Evolutionary conservation across 2,329 filamentous ascomycete species (phyloP), one percentile per base, ranked within the genome.

Genomic region (Ascomycota sp.): DNA sequence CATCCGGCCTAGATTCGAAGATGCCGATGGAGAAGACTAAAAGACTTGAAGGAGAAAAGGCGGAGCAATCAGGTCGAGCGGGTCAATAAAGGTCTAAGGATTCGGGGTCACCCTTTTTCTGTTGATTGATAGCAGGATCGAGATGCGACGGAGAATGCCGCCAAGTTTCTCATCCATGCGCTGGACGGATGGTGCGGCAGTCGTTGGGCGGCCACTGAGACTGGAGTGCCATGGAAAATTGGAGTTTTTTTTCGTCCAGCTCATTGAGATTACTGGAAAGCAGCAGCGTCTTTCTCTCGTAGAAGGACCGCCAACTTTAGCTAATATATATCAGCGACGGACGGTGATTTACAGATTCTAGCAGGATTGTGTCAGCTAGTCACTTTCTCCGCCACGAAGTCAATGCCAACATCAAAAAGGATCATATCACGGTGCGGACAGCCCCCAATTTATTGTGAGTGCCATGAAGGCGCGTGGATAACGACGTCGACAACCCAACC

Each of bases 301-400:
- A 72, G 42, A 70, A 71, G 25, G 60, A 59, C 51, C 2, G 67
- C 66, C 25, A 62, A 61, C 41, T 62, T 60, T 26, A 61, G 48
- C 31, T 61, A n/a, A 30, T 4, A 12, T 12, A 11, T 24, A 30
- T 40, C 29, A 45, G 32, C 22, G 19, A 4, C 20, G 20, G 4
- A 8, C 13, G 8, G 23, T 10, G 24, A 7, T 23, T 8, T 5
- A 6, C 12, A 17, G 4, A 13, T 17, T 3, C 17, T 17, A 20
- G 23, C 7, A 30, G 5, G 13, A 10, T 8, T 12, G 15, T 8
- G 9, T 15, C 10, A 2, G n/a, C 2, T 8, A 4, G 20, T 38
- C 17, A 77, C 75, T 69, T 98, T 98, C 56, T 95, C 85, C 31
- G 95, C 75, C 46, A 83, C 85, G 50, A 91, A 95, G 0, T 86